These are phyloP conservation scores for Grosmannia penicillata DNA, from an alignment of 2,329 filamentous ascomycete genomes.

Conservation along the genomic window DNA sequence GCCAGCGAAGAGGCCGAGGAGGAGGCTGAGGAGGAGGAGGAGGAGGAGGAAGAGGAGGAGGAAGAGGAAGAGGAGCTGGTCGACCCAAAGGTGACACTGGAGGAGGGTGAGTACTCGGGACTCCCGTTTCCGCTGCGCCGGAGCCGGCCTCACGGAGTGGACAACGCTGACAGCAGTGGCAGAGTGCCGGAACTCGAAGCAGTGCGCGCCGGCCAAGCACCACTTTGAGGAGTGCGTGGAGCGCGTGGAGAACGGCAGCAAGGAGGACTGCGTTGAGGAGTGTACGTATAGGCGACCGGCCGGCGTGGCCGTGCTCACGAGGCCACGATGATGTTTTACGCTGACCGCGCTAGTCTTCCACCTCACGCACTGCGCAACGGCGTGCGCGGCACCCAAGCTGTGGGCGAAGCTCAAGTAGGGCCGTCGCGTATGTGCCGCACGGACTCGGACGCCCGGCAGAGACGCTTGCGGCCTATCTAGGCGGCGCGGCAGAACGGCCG, in stretches of 20 bases:
- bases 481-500: no score
- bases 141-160: not conserved
- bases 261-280: slow-evolving; percentile 98
- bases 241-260: slow-evolving; percentile 69
- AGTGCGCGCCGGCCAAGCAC: slow-evolving; percentile 83
- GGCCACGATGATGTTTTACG: no score
- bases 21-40: slow-evolving; percentile 56
- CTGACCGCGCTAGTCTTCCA: slow-evolving; percentile 65
- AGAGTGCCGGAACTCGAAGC: slow-evolving; percentile 82
- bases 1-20: slow-evolving; percentile 49
- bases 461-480: no score
- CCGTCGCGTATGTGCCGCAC: no score
- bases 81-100: slow-evolving; percentile 75
- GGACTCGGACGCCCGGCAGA: no score
- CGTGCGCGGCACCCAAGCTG: slow-evolving; percentile 92
- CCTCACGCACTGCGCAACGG: slow-evolving; percentile 84
- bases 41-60: slow-evolving; percentile 65
- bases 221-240: slow-evolving; percentile 97
- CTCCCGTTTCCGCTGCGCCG: no score
- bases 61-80: slow-evolving; percentile 70
- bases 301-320: not conserved
- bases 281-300: slow-evolving; percentile 46
- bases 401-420: slow-evolving; percentile 78
- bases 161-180: slow-evolving; percentile 14
- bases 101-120: slow-evolving; percentile 52